Base-by-base conservation (phyloP, 495 filamentous ascomycete species). In the Aspergillus campestris region DNA sequence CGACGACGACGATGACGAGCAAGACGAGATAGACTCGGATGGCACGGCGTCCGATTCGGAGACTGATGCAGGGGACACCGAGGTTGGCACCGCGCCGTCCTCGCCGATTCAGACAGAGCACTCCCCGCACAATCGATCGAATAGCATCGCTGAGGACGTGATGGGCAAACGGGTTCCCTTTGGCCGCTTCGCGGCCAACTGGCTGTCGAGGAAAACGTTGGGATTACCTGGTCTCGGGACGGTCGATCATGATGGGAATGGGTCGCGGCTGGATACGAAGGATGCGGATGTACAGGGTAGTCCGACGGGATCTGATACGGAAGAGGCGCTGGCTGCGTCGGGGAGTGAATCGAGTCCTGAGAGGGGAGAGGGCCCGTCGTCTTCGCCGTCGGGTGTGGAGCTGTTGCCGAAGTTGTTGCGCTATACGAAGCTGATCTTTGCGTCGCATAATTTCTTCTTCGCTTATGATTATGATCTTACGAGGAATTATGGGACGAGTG, bases 381-480 rank as follows among this genome's bases (percentile, higher is more conserved):
- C 52, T 7, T 47, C 56, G 34, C 55, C 49, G 8, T 58, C 62
- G 47, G 55, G 57, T 8, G 41, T 66, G 24, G 61, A 70, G n/a
- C 65, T 97, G 12, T 70, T 91, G 30, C 90, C 91, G 2, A 95
- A 94, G 62, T 64, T 95, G 40, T 66, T 98, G 27, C 77, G 84
- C 11, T 92, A 86, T 39, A 83, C 87, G 9, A 85, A 83, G 58
- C 69, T 95, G 38, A 67, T 94, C 39, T 86, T 95, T 52, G 74
- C 82, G 4, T 88, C 84, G 12, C 73, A 73, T 44, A 95, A 86
- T 59, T 95, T 95, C 66, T 96, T 82, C 66, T 98, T 86, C 55
- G 82, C 87, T 9, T 95, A 98, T 61, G 92, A 98, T 49, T 77
- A 86, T 61, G 90, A 96, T 57, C 73, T 96, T 30, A 95, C 91